These are phyloP conservation scores for Aspergillus sojae DNA, from an alignment of 2,329 filamentous ascomycete genomes.

Conservation along the genomic window DNA sequence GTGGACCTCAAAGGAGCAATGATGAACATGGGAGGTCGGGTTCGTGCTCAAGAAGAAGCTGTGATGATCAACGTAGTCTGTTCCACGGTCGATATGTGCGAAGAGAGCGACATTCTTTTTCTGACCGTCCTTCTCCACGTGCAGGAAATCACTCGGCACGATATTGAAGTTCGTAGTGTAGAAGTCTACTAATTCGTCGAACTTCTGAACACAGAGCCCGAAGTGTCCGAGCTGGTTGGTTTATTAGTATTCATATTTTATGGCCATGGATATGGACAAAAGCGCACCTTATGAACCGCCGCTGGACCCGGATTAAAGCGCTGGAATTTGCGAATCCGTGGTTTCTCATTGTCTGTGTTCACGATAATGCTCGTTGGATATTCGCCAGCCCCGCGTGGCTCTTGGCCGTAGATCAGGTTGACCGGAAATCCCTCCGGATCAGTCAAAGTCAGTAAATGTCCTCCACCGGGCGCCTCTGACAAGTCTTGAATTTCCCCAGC, in stretches of 20 bases:
- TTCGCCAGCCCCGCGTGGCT: slow-evolving; percentile 20
- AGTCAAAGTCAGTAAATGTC: slow-evolving; percentile 37
- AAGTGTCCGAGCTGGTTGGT: slow-evolving; percentile 30
- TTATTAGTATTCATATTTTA: not conserved
- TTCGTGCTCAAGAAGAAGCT: slow-evolving; percentile 51
- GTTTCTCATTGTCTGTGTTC: slow-evolving; percentile 33
- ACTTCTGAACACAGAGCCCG: slow-evolving; percentile 30
- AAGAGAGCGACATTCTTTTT: slow-evolving; percentile 46
- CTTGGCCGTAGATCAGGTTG: slow-evolving; percentile 45
- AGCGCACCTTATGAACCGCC: slow-evolving; percentile 33
- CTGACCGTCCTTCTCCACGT: slow-evolving; percentile 20
- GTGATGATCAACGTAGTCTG: slow-evolving; percentile 54
- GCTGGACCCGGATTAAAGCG: slow-evolving; percentile 35
- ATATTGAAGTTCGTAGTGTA: slow-evolving; percentile 37
- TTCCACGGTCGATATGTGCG: slow-evolving; percentile 54
- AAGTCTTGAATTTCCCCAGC: slow-evolving; percentile 36
- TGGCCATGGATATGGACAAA: not conserved
- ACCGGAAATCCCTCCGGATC: slow-evolving; percentile 47
- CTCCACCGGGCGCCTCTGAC: slow-evolving; percentile 43
- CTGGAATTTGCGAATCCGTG: slow-evolving; percentile 31
- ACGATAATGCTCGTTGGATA: slow-evolving; percentile 25
- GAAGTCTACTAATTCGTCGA: slow-evolving; percentile 28
- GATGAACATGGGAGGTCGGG: slow-evolving; percentile 49
- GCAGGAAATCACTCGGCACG: slow-evolving; percentile 35
- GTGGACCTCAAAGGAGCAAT: slow-evolving; percentile 55